phyloP scores from a whole-genome alignment of 345 rosid genomes.

The Eucalyptus cloeziana region DNA sequence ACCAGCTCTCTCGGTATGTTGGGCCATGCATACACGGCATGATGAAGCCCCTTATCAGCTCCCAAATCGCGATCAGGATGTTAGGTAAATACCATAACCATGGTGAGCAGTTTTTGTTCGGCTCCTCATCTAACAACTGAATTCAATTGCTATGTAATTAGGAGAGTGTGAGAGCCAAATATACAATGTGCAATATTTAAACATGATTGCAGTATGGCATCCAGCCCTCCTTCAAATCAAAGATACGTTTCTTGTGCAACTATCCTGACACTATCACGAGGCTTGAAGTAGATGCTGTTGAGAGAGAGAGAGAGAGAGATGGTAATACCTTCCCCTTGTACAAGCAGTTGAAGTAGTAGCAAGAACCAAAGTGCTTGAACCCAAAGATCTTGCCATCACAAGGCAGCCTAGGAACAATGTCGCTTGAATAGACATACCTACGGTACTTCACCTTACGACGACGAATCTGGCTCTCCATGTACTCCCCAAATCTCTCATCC shows the following conservation, averaged over 20 bases:
- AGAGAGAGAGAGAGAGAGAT: not conserved
- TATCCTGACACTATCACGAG: not conserved
- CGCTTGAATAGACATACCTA: slow-evolving; percentile 55
- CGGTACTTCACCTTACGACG: slow-evolving; percentile 15
- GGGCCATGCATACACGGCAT: slow-evolving; percentile 21
- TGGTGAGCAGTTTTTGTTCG: slow-evolving; percentile 57
- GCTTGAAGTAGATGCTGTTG: not conserved
- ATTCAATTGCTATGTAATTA: not conserved
- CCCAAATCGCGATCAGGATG: slow-evolving; percentile 42
- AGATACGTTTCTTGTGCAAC: not conserved
- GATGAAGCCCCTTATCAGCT: slow-evolving; percentile 41
- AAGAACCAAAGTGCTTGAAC: slow-evolving; percentile 60
- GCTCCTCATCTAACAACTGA: slow-evolving; percentile 44
- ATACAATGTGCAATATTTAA: not conserved
- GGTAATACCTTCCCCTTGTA: slow-evolving; percentile 34
- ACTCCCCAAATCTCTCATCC: slow-evolving; percentile 23
- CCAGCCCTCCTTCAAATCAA: not conserved
- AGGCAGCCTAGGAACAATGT: slow-evolving; percentile 49
- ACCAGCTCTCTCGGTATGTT: slow-evolving; percentile 42
- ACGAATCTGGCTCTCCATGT: slow-evolving; percentile 19
- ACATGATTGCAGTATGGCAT: not conserved
- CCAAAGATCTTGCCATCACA: slow-evolving; percentile 25
- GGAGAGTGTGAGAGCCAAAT: not conserved
- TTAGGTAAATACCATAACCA: slow-evolving; percentile 34
- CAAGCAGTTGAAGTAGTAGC: slow-evolving; percentile 40